Evolutionary conservation across 2,329 filamentous ascomycete species (phyloP).

Genomic region (Calonectria pteridis): DNA sequence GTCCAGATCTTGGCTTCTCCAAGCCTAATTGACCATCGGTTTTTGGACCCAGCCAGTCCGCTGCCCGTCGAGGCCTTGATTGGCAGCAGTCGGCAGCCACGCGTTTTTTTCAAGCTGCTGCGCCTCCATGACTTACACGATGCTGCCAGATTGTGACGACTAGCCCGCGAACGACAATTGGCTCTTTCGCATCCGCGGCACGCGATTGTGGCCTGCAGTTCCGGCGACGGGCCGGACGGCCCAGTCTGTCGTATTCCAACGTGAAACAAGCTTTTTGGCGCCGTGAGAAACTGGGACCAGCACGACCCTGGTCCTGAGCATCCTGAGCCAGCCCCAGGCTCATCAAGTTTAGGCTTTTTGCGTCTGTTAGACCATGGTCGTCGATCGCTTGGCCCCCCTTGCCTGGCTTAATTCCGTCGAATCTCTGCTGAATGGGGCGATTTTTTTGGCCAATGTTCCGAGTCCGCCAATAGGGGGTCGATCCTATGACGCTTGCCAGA

Average conservation of each 20-base stretch:
- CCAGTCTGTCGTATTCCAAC: conserved; percentile 13
- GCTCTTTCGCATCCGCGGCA: conserved; percentile 8
- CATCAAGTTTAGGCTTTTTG: conserved; percentile 12
- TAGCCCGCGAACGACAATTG: not conserved
- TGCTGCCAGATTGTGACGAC: not conserved
- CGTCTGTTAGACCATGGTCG: conserved; percentile 8
- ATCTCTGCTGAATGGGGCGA: not conserved
- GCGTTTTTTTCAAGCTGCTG: conserved; percentile 13
- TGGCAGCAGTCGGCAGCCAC: not conserved
- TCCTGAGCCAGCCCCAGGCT: conserved; percentile 2
- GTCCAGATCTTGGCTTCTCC: conserved; percentile 7
- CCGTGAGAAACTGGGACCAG: conserved; percentile 7
- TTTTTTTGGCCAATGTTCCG: not conserved
- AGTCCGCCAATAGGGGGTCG: not conserved
- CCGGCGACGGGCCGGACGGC: conserved; percentile 22
- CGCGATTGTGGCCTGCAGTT: conserved; percentile 5
- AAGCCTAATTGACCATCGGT: not conserved
- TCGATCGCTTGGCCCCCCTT: conserved; percentile 5
- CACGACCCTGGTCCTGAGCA: not conserved
- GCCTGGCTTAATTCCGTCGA: not conserved
- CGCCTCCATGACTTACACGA: conserved; percentile 20
- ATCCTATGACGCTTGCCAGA: not conserved
- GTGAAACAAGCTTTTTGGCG: conserved; percentile 20
- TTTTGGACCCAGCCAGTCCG: not conserved
- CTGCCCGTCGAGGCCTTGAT: not conserved